These are phyloP conservation scores for Symbiotaphrina buchneri DNA, from an alignment of 495 filamentous ascomycete species.

Conservation along the genomic window DNA sequence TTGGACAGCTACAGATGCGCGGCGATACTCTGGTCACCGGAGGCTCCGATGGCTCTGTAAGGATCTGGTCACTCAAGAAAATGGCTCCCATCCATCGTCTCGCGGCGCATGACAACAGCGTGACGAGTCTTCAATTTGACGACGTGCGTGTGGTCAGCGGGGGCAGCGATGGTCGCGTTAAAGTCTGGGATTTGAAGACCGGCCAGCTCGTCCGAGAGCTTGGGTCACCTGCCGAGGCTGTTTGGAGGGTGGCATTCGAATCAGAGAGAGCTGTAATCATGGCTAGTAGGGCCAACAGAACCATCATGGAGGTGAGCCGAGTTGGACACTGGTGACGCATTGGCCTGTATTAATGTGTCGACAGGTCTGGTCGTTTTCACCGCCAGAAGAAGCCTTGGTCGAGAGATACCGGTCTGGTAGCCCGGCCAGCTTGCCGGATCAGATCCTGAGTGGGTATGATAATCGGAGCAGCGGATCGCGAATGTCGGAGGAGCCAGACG, in stretches of 20 bases:
- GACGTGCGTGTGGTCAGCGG: constrained; percentile 84
- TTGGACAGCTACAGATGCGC: constrained; percentile 93
- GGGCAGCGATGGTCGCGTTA: constrained; percentile 87
- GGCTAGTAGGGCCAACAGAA: constrained; percentile 58
- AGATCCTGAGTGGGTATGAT: constrained; percentile 2
- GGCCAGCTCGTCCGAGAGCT: constrained; percentile 82
- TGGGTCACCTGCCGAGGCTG: constrained; percentile 70
- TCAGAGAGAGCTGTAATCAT: constrained; percentile 96
- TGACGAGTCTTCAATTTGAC: constrained; percentile 93
- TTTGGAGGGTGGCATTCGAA: constrained; percentile 96
- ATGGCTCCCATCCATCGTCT: constrained; percentile 81
- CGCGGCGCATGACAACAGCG: constrained; percentile 95
- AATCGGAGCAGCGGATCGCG: background rate
- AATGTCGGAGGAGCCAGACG: background rate
- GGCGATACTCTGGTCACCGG: constrained; percentile 88
- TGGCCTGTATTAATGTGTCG: background rate
- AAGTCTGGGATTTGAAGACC: constrained; percentile 88
- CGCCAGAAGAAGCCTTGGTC: constrained; percentile 4
- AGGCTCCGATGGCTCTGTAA: constrained; percentile 83
- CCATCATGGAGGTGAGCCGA: constrained; percentile 80
- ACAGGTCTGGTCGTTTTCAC: constrained; percentile 7
- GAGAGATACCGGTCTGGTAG: constrained; percentile 2
- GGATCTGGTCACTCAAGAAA: constrained; percentile 81
- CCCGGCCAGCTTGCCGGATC: constrained; percentile 4
- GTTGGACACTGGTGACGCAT: constrained; percentile 1